Evolutionary conservation across 768 basidiomycete species (phyloP), one percentile per base, ranked within the genome.

Genomic region (Kwoniella dendrophila): DNA sequence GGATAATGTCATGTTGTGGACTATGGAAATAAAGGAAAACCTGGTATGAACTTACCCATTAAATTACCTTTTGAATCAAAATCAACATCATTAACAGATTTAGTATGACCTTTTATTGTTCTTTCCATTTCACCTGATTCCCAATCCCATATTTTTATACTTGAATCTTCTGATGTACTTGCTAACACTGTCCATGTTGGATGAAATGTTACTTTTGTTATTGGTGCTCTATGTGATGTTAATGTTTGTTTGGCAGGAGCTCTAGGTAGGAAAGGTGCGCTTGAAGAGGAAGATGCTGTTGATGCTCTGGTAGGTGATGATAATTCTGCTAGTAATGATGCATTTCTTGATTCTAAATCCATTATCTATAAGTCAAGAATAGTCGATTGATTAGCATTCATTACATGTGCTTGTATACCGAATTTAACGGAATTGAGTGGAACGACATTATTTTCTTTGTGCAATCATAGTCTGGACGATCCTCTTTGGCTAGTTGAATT

Each of bases 141-240:
- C 92, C 92, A 95, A 71, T 95, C 92, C 92, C 92, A 94, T 48
- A 94, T 87, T 82, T 94, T 94, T 68, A 94, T 84, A 0, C 87
- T 92, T 52, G 90, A 84, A 74, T 95, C 92, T 74, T 92, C 91
- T 69, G 90, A 91, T 14, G 90, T 90, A 38, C 87, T 89, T 22
- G 89, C 92, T 44, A 94, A 80, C 7, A 90, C 81, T 29, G 87
- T 90, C 80, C 89, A 94, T 48, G 86, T 83, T 0, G 92, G 92
- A 75, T 94, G 93, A 77, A 94, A 95, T 4, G 89, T 86, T 43
- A 94, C 85, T 48, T 86, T 83, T 40, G 87, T 90, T 70, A 92
- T 84, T 63, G 87, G 87, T 52, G 85, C 83, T 41, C 90, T 85
- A 78, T 93, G 90, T 11, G 90, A 89, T 7, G 89, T 85, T 43